A percentile compares a stretch with the other conserved stretches of the same genome.
These are phyloP conservation scores for Pelargonium myrrhifolium DNA, from an alignment of 441 rosid species.

Conservation along the genomic window DNA sequence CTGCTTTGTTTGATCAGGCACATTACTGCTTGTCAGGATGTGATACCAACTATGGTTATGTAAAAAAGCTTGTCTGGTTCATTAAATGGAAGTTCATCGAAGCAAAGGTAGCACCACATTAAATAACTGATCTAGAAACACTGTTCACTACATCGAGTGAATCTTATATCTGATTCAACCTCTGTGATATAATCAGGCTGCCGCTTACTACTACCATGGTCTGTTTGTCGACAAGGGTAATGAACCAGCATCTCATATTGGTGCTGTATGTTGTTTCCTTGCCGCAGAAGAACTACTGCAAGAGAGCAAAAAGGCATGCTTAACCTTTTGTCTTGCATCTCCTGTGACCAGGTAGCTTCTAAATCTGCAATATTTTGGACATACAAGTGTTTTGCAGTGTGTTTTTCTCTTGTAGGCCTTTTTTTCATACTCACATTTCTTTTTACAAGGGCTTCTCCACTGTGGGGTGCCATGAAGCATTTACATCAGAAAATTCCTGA, in stretches of 20 bases:
- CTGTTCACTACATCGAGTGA: neutral
- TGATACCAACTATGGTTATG: slow-evolving; percentile 36
- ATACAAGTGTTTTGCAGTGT: neutral
- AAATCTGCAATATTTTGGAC: neutral
- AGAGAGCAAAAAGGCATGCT: slow-evolving; percentile 83
- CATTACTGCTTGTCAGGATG: slow-evolving; percentile 55
- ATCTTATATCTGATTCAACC: neutral
- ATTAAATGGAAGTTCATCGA: slow-evolving; percentile 85
- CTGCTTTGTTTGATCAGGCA: slow-evolving; percentile 39
- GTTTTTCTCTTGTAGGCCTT: neutral
- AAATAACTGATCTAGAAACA: neutral
- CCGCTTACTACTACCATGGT: slow-evolving; percentile 89
- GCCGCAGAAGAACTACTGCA: slow-evolving; percentile 66
- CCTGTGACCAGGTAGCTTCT: slow-evolving; percentile 64
- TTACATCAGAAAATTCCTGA: slow-evolving; percentile 78
- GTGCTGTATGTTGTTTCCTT: slow-evolving; percentile 75
- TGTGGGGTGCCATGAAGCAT: slow-evolving; percentile 81
- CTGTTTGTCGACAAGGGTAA: slow-evolving; percentile 73
- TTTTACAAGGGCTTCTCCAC: slow-evolving; percentile 56
- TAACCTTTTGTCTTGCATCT: slow-evolving; percentile 63
- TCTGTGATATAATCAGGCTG: slow-evolving; percentile 43
- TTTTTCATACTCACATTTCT: neutral
- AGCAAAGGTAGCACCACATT: slow-evolving; percentile 49
- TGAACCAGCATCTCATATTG: slow-evolving; percentile 55
- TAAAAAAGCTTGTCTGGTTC: slow-evolving; percentile 74